Base-by-base conservation (phyloP, 148 eudicot genomes). In the Simmondsia chinensis region DNA sequence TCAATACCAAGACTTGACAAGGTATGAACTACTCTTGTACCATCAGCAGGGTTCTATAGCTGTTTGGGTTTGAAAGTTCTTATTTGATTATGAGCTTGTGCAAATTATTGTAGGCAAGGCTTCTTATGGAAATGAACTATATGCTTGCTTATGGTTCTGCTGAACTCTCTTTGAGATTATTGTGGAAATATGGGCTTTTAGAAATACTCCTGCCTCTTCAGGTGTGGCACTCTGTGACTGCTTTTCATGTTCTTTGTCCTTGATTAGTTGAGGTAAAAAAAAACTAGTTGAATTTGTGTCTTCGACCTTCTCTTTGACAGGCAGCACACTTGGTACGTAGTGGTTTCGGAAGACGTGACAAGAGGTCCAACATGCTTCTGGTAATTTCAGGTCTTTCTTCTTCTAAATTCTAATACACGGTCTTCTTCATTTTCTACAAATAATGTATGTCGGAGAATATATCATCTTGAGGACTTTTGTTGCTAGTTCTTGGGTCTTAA, bases 91-190 rank as follows among this genome's bases (percentile, higher is more conserved):
- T 46, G 9, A 30, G 33, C 37, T 54, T 11, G 32, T 49, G 41
- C 25, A n/a, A 21, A 19, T 20, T 48, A 32, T 29, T 55, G 18
- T 36, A 89, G 97, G 76, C 61, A 52, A 81, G 97, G 66, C 68
- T 81, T 32, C 82, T 81, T 38, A 66, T 84, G 93, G 95, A 89
- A 66, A 70, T 84, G 75, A 84, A 89, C 61, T 84, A 84, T 65
- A 84, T 89, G 97, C 63, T 89, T 45, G 95, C 93, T 36, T 89
- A 73, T 66, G 97, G 97, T 52, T 84, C 97, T 34, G 97, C 95
- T 23, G 87, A 89, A 65, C 69, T 93, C 29, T 89, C 97, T 27
- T 24, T 89, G 52, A 66, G 97, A 65, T 70, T 84, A 50, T 66
- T 89, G 41, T 89, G 97, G 97, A 78, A 50, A 68, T 68, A 53